Evolutionary conservation across 2,329 filamentous ascomycete species (phyloP), one percentile per base, ranked within the genome.

Genomic region (Zasmidium citrigriseum): DNA sequence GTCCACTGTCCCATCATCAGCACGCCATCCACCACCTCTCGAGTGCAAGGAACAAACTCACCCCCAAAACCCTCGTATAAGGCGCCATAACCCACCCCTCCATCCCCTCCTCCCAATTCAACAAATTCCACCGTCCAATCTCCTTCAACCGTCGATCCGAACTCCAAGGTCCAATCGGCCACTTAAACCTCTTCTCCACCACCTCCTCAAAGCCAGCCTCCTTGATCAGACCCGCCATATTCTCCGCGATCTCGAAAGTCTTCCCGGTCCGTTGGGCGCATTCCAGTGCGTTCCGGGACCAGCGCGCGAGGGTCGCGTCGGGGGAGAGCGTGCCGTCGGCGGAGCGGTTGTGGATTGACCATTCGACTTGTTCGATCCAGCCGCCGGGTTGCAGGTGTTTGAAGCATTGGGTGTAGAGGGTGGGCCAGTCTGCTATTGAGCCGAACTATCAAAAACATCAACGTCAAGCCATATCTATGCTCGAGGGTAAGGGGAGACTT

Each of bases 121-220:
- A 52, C 64, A 75, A 64, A 16, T 76, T 71, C 65, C 65, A 70
- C 22, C 62, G 55, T 16, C 77, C 76, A 44, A 75, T 69, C 53
- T 76, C 72, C 63, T 78, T 78, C 51, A 73, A 55, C 51, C 65
- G 69, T 27, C 66, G 61, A 55, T 76, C 75, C 5, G 63, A 69
- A 34, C 70, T 70, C 78, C 77, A 80, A 10, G 72, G 70, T 2
- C 76, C 75, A 16, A 79, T 67, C 0, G 78, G 77, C 70, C 75
- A 74, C 53, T 76, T 75, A 63, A 72, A 78, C 34, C 66, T 66
- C 56, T 66, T 66, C 64, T 79, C 76, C 10, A 75, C 71, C 1
- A 82, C 73, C 59, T 80, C 75, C 3, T 73, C 74, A 62, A 82
- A 82, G 2, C 80, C 80, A 65, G 75, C 75, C 70, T 67, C 62